These are phyloP conservation scores for Torrubiellomyces zombiae DNA, from an alignment of 2,329 filamentous ascomycete species.

Conservation along the genomic window DNA sequence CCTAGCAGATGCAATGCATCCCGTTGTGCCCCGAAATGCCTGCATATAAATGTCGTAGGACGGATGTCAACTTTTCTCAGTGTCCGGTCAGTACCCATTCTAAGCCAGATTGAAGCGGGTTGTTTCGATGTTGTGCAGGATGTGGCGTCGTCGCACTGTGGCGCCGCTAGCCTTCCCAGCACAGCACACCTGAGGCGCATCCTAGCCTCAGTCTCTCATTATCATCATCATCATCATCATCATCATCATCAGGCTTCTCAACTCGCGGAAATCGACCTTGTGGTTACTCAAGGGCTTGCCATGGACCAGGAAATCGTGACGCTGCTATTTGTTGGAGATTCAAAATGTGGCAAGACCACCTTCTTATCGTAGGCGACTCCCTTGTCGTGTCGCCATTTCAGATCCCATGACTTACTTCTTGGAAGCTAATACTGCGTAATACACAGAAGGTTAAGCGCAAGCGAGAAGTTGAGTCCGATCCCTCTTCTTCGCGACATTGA, in stretches of 20 bases:
- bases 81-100: no score
- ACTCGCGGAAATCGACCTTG: no score
- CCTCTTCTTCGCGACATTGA: slow-evolving; percentile 38
- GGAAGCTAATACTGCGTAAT: slow-evolving; percentile 5
- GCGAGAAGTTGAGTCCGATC: slow-evolving; percentile 24
- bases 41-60: slow-evolving; percentile 12
- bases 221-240: no score
- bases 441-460: slow-evolving; percentile 33
- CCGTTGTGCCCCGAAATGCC: slow-evolving; percentile 9
- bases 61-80: no score
- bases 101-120: no score
- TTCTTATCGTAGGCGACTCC: slow-evolving; percentile 38
- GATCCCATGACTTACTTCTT: slow-evolving; percentile 1
- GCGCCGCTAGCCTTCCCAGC: no score
- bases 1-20: slow-evolving; percentile 11
- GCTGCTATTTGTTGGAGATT: slow-evolving; percentile 42
- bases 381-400: slow-evolving; percentile 1
- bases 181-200: no score
- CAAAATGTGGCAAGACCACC: slow-evolving; percentile 41
- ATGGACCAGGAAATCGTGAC: slow-evolving; percentile 34
- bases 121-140: no score
- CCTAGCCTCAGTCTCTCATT: no score
- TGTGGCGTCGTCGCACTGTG: no score
- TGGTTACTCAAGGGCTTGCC: no score
- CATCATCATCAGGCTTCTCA: no score